Evolutionary conservation across 2,329 filamentous ascomycete genomes (phyloP).

Genomic region (Hymenoscyphus fructigenus): DNA sequence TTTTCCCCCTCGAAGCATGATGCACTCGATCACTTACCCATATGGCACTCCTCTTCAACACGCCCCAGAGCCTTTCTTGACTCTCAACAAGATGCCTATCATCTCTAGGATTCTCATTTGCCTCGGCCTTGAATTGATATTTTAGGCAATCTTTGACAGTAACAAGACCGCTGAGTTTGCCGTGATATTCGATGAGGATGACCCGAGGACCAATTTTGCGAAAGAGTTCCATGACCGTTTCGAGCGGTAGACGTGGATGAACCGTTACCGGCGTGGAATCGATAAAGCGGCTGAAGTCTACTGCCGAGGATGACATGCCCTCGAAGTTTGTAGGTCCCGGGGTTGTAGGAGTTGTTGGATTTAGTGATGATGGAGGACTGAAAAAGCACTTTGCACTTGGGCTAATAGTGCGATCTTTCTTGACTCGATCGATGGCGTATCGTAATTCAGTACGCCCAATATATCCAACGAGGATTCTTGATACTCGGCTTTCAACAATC

Average conservation of each 20-base stretch:
- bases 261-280: slow-evolving; percentile 88
- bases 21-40: slow-evolving; percentile 61
- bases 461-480: slow-evolving; percentile 79
- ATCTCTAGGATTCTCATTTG: slow-evolving; percentile 70
- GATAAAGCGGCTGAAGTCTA: slow-evolving; percentile 86
- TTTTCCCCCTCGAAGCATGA: slow-evolving; percentile 54
- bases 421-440: slow-evolving; percentile 83
- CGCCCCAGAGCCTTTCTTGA: slow-evolving; percentile 65
- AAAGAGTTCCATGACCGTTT: slow-evolving; percentile 98
- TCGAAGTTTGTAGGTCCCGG: slow-evolving; percentile 57
- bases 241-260: slow-evolving; percentile 85
- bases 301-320: slow-evolving; percentile 54
- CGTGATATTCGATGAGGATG: slow-evolving; percentile 88
- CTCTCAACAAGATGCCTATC: slow-evolving; percentile 50
- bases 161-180: slow-evolving; percentile 78
- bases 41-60: slow-evolving; percentile 51
- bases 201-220: slow-evolving; percentile 95
- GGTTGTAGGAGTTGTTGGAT: slow-evolving; percentile 26
- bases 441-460: slow-evolving; percentile 89
- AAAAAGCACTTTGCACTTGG: slow-evolving; percentile 74
- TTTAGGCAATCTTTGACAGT: slow-evolving; percentile 97
- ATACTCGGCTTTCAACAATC: slow-evolving; percentile 72
- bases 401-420: slow-evolving; percentile 64
- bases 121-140: slow-evolving; percentile 95
- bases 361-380: slow-evolving; percentile 47